Evolutionary conservation across 2,329 filamentous ascomycete genomes (phyloP), one percentile per base, ranked within the genome.

Genomic region (Fusarium sp.): DNA sequence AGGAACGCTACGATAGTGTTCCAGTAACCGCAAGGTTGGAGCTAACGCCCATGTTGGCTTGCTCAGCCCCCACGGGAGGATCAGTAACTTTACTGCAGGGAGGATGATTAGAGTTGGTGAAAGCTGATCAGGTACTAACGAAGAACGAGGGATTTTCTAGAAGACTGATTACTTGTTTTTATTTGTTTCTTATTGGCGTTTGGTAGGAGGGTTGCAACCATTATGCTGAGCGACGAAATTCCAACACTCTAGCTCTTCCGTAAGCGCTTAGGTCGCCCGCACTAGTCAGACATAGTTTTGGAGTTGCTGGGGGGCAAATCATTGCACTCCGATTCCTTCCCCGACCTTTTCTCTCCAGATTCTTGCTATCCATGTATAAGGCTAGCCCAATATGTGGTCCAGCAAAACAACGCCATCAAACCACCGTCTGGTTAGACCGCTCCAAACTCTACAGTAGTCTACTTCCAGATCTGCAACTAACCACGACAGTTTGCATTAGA

Each of bases 391-490:
- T 11, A 37, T 37, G 34, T 37, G 18, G 34, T 5, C 16, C 12
- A 37, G 10, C 3, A 28, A 2, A 18, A 7, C 30, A 23, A 31
- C 31, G 8, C 46, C 14, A 23, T 53, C 10, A 25, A 28, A 6
- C 13, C 19, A 39, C n/a, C 6, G 21, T 58, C 39, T 45, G 18
- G 41, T 52, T 65, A 60, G 53, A 65, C 61, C 61, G 30, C 46
- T n/a, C 28, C 13, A 26, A 60, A 34, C 10, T 26, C 18, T 41
- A 7, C 18, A 42, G 45, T 60, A 39, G 37, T 34, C 37, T 64
- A 11, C 44, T 50, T 23, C 19, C 18, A 18, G 50, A 64, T 50
- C 43, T 63, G 50, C 61, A 34, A 34, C 44, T 31, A 57, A 44
- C 13, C 39, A n/a, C 16, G 7, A 43, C 6, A 23, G 23, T 34